These are phyloP conservation scores for Coelastrella sp. DNA, from an alignment of 139 green algal genomes.

Conservation along the genomic window DNA sequence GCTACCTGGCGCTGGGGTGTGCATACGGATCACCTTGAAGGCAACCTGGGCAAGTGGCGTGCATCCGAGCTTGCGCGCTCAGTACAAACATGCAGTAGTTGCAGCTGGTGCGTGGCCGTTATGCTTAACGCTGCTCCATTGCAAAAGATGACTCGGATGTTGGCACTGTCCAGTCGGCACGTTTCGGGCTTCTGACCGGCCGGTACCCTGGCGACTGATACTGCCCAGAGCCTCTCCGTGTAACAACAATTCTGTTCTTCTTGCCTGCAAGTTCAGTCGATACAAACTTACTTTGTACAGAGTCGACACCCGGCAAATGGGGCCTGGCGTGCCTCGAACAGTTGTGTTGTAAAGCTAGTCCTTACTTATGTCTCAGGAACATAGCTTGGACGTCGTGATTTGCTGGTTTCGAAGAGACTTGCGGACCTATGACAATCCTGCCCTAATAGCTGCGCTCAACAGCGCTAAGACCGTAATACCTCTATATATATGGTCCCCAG, in stretches of 20 bases:
- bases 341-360: background rate
- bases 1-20: too few species aligned
- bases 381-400: background rate
- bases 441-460: conserved; percentile 75
- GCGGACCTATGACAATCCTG: conserved; percentile 87
- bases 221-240: too few species aligned
- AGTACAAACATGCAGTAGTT: too few species aligned
- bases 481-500: conserved; percentile 91
- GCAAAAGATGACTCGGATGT: background rate
- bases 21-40: too few species aligned
- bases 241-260: too few species aligned
- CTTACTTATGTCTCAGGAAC: background rate
- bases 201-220: background rate
- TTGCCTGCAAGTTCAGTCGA: too few species aligned
- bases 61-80: too few species aligned
- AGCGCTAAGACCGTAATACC: conserved; percentile 78
- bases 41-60: too few species aligned
- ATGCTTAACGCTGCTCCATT: too few species aligned
- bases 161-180: background rate
- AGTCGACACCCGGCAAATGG: too few species aligned
- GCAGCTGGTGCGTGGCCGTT: too few species aligned
- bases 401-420: conserved; percentile 85
- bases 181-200: background rate
- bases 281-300: too few species aligned
- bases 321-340: background rate